Conservation (phyloP, 1,139 yeast species). For the Suhomyces chickasaworum region DNA sequence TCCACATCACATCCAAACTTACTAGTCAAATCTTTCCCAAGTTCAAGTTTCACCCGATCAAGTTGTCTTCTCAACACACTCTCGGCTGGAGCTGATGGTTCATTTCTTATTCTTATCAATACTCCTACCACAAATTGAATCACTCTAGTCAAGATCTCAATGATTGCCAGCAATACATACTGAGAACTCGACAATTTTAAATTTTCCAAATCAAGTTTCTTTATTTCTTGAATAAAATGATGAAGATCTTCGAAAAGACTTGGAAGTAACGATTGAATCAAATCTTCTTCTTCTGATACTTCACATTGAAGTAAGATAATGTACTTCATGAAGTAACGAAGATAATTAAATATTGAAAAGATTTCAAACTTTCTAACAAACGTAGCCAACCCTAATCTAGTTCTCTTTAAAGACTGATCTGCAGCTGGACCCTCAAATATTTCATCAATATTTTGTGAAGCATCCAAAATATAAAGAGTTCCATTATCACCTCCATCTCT, state of each 20-base stretch:
- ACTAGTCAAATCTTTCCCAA: slow-evolving; percentile 11
- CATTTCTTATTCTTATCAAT: slow-evolving; percentile 25
- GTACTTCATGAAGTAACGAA: slow-evolving; percentile 34
- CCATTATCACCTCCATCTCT: slow-evolving; percentile 8
- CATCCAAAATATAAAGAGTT: neutral
- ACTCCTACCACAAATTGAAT: slow-evolving; percentile 43
- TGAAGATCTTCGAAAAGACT: slow-evolving; percentile 24
- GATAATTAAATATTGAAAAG: slow-evolving; percentile 32
- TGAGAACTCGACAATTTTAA: slow-evolving; percentile 21
- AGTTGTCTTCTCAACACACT: slow-evolving; percentile 8
- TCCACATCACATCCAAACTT: slow-evolving; percentile 16
- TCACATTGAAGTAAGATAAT: slow-evolving; percentile 41
- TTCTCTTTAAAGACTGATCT: slow-evolving; percentile 18
- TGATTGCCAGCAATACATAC: slow-evolving; percentile 31
- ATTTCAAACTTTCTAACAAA: slow-evolving; percentile 28
- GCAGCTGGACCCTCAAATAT: neutral
- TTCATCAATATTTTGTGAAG: neutral
- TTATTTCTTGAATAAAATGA: slow-evolving; percentile 19
- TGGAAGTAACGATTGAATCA: slow-evolving; percentile 26
- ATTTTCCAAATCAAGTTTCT: slow-evolving; percentile 14
- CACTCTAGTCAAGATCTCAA: slow-evolving; percentile 36
- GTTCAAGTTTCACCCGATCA: slow-evolving; percentile 7
- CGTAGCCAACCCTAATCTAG: slow-evolving; percentile 20
- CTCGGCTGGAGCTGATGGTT: slow-evolving; percentile 1
- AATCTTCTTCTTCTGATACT: slow-evolving; percentile 27